These are phyloP conservation scores for Candida orba DNA, from an alignment of 805 yeast genomes.

Conservation along the genomic window DNA sequence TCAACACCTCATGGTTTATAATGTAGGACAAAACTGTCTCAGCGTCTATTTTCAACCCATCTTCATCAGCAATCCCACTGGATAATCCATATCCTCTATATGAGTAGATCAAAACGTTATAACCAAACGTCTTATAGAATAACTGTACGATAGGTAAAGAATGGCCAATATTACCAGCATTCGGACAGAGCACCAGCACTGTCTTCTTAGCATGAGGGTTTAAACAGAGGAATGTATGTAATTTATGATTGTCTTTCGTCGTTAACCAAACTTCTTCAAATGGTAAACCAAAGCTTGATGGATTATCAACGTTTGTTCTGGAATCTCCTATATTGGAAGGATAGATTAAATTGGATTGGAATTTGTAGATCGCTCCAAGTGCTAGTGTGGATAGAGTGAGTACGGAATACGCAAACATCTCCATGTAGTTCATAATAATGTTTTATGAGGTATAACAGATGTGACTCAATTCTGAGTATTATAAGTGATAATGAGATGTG, in stretches of 20 bases:
- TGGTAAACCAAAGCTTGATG: constrained; percentile 59
- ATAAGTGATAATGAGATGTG: too few relatives aligned
- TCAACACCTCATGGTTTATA: constrained; percentile 43
- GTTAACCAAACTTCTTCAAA: constrained; percentile 53
- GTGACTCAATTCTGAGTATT: background rate
- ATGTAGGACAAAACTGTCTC: constrained; percentile 60
- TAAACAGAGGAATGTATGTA: constrained; percentile 58
- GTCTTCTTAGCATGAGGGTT: constrained; percentile 60
- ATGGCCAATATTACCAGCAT: constrained; percentile 95
- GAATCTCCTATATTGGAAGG: constrained; percentile 80
- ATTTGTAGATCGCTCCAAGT: constrained; percentile 48
- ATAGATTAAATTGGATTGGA: constrained; percentile 66
- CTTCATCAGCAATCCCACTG: constrained; percentile 68
- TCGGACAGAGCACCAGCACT: constrained; percentile 74
- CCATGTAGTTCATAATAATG: constrained; percentile 10
- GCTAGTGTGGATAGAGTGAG: constrained; percentile 37
- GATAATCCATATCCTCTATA: constrained; percentile 89
- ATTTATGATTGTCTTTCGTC: constrained; percentile 62
- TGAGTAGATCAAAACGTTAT: constrained; percentile 78
- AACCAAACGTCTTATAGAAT: constrained; percentile 53
- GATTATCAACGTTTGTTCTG: constrained; percentile 63
- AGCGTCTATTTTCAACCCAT: constrained; percentile 78
- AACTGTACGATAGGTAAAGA: constrained; percentile 72
- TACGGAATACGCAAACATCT: constrained; percentile 36
- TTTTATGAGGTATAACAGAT: background rate